A percentile compares a stretch with the other conserved stretches of the same genome.
Evolutionary conservation across 257 asterid species (phyloP).

Genomic region (Scutellaria baicalensis): DNA sequence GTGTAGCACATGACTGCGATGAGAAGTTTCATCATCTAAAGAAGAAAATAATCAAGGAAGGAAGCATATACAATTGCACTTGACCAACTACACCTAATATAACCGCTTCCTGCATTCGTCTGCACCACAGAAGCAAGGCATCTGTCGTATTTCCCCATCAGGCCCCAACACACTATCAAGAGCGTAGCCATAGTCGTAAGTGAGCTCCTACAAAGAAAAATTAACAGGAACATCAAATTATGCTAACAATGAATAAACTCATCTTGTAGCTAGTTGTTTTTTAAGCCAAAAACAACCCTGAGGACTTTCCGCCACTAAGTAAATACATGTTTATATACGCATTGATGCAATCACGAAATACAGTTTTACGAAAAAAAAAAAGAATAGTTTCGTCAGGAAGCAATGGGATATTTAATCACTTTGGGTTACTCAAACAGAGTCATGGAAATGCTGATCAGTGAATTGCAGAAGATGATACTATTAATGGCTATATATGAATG

Average conservation of each 20-base stretch:
- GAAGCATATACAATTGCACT: not conserved
- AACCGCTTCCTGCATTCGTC: slow-evolving; percentile 61
- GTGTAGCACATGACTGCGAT: no score
- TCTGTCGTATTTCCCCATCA: slow-evolving; percentile 41
- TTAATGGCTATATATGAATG: not conserved
- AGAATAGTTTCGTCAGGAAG: no score
- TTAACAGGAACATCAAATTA: not conserved
- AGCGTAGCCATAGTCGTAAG: slow-evolving; percentile 71
- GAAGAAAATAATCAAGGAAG: not conserved
- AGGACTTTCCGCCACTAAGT: no score
- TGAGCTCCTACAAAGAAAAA: slow-evolving; percentile 47
- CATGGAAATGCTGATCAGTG: no score
- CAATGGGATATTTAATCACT: no score
- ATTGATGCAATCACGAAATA: no score
- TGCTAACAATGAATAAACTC: not conserved
- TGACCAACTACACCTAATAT: slow-evolving; percentile 12
- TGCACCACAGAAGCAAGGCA: slow-evolving; percentile 76
- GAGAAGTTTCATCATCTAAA: not conserved
- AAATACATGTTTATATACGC: no score
- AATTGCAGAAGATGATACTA: not conserved
- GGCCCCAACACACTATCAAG: slow-evolving; percentile 70
- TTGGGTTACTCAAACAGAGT: no score
- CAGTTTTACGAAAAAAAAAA: no score
- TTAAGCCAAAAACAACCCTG: no score
- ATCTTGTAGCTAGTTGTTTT: no score